Percentiles rank a stretch among this genome's conserved stretches.
Evolutionary conservation across 78 protist genomes (phyloP).

Genomic region (Tieghemostelium lacteum): DNA sequence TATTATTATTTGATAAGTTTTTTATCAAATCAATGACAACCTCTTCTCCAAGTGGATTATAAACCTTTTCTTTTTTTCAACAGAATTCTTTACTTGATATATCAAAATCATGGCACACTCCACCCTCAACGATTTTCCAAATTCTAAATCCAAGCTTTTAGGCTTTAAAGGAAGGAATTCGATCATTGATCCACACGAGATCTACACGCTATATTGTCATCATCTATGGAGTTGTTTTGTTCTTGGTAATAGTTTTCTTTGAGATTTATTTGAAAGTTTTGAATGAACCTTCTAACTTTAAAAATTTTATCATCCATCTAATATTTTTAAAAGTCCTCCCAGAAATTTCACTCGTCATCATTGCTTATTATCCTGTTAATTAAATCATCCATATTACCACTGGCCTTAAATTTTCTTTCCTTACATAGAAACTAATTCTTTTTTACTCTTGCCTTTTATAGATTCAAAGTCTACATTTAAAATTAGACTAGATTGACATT

Average conservation of each 20-base stretch:
- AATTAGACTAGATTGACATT: too few relatives aligned
- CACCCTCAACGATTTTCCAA: neutral
- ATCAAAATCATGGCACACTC: neutral
- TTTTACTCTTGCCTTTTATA: too few relatives aligned
- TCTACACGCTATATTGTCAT: neutral
- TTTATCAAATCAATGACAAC: neutral
- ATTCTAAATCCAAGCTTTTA: neutral
- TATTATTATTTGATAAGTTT: neutral
- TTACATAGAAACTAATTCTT: too few relatives aligned
- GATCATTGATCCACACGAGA: neutral
- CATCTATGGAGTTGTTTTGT: neutral
- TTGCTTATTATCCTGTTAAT: too few relatives aligned
- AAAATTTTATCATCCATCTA: conserved; percentile 1
- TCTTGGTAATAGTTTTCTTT: neutral
- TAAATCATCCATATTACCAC: too few relatives aligned
- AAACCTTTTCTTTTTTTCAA: neutral
- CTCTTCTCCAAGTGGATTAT: neutral
- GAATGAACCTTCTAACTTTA: neutral
- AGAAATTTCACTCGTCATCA: too few relatives aligned
- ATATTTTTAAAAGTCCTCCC: too few relatives aligned
- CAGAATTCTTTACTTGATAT: neutral
- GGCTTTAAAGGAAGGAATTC: neutral
- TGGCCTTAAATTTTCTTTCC: too few relatives aligned
- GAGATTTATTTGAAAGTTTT: neutral
- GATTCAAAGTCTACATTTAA: too few relatives aligned